Base-by-base conservation (phyloP, 2,329 filamentous ascomycete genomes). In the Colletotrichum shisoi region DNA sequence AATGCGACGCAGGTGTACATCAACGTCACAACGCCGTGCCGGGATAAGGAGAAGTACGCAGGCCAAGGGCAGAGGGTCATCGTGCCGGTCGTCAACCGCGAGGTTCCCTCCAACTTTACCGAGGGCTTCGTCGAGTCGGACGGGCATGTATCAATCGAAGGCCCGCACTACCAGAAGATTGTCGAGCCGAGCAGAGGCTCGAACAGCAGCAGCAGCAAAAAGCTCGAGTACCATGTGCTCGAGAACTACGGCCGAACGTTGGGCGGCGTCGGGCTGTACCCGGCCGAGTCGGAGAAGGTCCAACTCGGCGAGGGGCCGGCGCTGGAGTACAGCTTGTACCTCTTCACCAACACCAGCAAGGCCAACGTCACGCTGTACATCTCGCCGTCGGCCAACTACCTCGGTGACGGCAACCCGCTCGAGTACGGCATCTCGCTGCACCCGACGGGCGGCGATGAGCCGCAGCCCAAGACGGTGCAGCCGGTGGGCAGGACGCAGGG, bases 51-150 rank as follows among this genome's bases (percentile, higher is more conserved):
- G 63, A 76, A 75, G 54, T 84, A 81, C 69, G 76, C 74, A 3
- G 78, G 76, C 42, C 63, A 72, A 4, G 73, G 76, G 3, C 82
- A 84, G 0, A 77, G 79, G 12, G 76, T 90, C 2, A 79, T 85
- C 56, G 79, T 89, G 0, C 87, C 87, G 0, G 79, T 89, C 31
- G 79, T 82, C 67, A 79, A 83, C 52, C 81, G 82, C 6, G 73
- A 74, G 1, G 73, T 85, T 1, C 83, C 87, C 0, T 72, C 77
- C 1, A 79, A 78, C 61, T 90, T 89, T 75, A 79, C 76, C 8
- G 65, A 76, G 37, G 89, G 88, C 3, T 90, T 89, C 69, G 80
- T 90, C 52, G 89, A 91, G 75, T 84, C 84, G 0, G 87, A 90
- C 71, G 78, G 79, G n/a, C 79, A 83, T 60, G 77, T 88, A 24